Base-by-base conservation (phyloP, 2,329 filamentous ascomycete genomes). In the Xylaria sp. region DNA sequence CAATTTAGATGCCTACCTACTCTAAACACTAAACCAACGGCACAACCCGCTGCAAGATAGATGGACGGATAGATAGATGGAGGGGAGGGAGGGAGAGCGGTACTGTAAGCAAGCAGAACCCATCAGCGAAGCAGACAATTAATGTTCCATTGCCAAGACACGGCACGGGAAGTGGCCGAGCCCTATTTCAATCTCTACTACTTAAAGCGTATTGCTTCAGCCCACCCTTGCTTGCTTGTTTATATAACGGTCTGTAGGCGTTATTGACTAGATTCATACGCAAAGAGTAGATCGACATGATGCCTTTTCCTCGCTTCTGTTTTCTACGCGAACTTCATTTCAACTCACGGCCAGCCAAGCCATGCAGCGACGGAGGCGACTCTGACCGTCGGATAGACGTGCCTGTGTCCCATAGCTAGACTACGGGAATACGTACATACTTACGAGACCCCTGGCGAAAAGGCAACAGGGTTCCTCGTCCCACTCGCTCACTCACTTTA, bases 361-460 rank as follows among this genome's bases (percentile, higher is more conserved):
- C 55, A 49, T 53, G 46, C 55, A 49, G 52, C 57, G 38, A 28
- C 56, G 37, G 23, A 21, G 61, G 57, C 56, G 59, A 62, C 50
- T 19, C 60, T 64, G 61, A 58, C 64, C 64, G 60, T 58, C 64
- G 64, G 64, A 61, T 59, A 66, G 60, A 52, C 64, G 64, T 66
- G 64, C 64, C 64, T 66, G 25, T 19, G 54, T 52, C 57, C 64
- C 64, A 64, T 66, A 52, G 46, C 35, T 46, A 14, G 14, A 33
- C 15, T 19, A 37, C 40, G 37, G 37, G 19, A 38, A 17, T 14
- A 28, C 52, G 25, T 47, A 45, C 15, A 6, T n/a, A n/a, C n/a
- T n/a, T n/a, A n/a, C n/a, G 11, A 25, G 23, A 7, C 19, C 17
- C 40, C 40, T n/a, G n/a, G n/a, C n/a, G 17, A 17, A 9, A 43